Base-by-base conservation (phyloP, 768 basidiomycete genomes). In the Favolaschia claudopus region DNA sequence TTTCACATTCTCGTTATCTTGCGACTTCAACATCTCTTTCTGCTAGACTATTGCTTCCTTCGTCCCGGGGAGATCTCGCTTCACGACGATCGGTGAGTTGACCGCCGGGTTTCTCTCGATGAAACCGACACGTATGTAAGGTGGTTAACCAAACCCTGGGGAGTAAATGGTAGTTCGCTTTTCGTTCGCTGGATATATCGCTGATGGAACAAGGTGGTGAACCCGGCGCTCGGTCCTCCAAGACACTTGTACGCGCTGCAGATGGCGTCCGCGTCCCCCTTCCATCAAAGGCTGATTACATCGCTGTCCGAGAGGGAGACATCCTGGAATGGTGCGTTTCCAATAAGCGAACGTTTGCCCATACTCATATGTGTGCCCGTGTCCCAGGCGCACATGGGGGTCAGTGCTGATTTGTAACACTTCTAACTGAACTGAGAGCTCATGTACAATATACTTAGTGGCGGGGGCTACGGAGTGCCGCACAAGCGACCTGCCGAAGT, bases 141-240 rank as follows among this genome's bases (percentile, higher is more conserved):
- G n/a, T 74, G 72, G 70, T 65, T 70, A 38, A 74, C 72, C 10
- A 72, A 71, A 50, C 72, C 72, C n/a, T 74, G 72, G 72, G 72
- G 72, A 36, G 72, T 74, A n/a, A 69, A 74, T 52, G 72, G 71
- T 43, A 24, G 14, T 39, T 39, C 20, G 8, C 31, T 22, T 8
- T 7, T 50, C 29, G 19, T 36, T 14, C 3, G 13, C 17, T n/a
- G 10, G 4, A 12, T 22, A 5, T 28, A 9, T 22, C 13, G 14
- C 40, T 36, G 13, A 58, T 20, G 20, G 9, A 33, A 44, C 29
- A 8, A 58, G 57, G 62, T 15, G 72, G 72, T 14, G 69, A 69
- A 28, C 66, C 69, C 28, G 70, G 71, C 5, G 42, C 56, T 22
- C 62, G 72, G 19, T 71, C 70, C 10, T 64, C 51, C 20, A 72